Conservation (phyloP, 352 stramenopile species). For the Phytophthora cactorum region DNA sequence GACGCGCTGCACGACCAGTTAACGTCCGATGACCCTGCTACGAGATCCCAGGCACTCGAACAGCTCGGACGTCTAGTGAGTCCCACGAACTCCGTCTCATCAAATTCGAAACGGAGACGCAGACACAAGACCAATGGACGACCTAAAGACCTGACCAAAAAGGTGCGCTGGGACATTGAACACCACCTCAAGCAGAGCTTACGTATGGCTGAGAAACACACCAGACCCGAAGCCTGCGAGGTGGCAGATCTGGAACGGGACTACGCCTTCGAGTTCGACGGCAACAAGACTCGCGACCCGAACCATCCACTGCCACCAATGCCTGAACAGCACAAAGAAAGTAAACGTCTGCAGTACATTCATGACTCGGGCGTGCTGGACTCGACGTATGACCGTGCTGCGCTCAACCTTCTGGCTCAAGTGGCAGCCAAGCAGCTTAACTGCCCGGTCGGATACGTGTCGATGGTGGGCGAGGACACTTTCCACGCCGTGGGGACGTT, state of each 20-base stretch:
- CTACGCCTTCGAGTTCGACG: slow-evolving; percentile 50
- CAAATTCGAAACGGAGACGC: slow-evolving; percentile 8
- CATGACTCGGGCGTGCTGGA: slow-evolving; percentile 43
- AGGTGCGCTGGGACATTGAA: slow-evolving; percentile 43
- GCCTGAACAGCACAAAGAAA: slow-evolving; percentile 39
- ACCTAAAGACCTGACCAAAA: slow-evolving; percentile 31
- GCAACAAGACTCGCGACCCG: slow-evolving; percentile 32
- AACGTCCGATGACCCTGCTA: slow-evolving; percentile 39
- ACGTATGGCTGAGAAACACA: slow-evolving; percentile 35
- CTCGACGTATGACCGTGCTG: slow-evolving; percentile 44
- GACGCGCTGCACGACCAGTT: slow-evolving; percentile 29
- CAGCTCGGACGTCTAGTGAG: slow-evolving; percentile 43
- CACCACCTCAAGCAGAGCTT: slow-evolving; percentile 45
- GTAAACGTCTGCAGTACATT: slow-evolving; percentile 45
- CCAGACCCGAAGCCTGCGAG: slow-evolving; percentile 21
- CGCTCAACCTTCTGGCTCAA: slow-evolving; percentile 53
- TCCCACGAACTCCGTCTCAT: slow-evolving; percentile 2
- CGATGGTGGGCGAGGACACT: slow-evolving; percentile 50
- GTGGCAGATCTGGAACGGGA: slow-evolving; percentile 42
- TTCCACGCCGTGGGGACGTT: slow-evolving; percentile 54
- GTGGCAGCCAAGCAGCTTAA: slow-evolving; percentile 56
- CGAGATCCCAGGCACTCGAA: slow-evolving; percentile 44
- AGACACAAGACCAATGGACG: slow-evolving; percentile 4
- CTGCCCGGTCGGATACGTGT: slow-evolving; percentile 60
- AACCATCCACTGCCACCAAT: slow-evolving; percentile 49